Base-by-base conservation (phyloP, 1,139 yeast species). In the Kurtzmaniella natalensis region DNA sequence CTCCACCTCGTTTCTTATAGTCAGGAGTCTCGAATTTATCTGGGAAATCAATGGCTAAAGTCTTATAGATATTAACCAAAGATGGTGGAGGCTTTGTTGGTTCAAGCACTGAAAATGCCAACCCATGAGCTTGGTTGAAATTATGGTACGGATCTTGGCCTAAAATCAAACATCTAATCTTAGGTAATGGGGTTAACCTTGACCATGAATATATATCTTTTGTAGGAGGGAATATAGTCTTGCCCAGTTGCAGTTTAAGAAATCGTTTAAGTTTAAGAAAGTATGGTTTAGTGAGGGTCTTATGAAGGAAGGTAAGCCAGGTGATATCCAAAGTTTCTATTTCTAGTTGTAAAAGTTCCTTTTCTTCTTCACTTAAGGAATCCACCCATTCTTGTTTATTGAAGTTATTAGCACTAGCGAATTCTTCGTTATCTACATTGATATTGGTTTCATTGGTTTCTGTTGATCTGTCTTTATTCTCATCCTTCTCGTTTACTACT, bases 81-180 rank as follows among this genome's bases (percentile, higher is more conserved):
- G 96, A 87, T 1, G 99, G 98, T 2, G 99, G 99, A 0, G 95
- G 75, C 1, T 87, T 80, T 1, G 75, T 69, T 3, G 95, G 95
- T 22, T 85, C 82, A 33, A 78, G 69, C 2, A 92, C 98, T 9
- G 94, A 83, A 49, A 92, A 92, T 4, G 98, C 97, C 19, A 92
- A 64, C 0, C 99, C 99, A 51, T 92, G 98, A 0, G 99, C 99
- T 55, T 92, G 98, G 50, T 85, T 84, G 46, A 59, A 60, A 52
- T 88, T 88, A 56, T 94, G 98, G 53, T 92, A 92, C 0, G 99
- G 99, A 55, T 92, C 99, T 55, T 92, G 99, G 1, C 99, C 99
- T 30, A 94, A 64, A 13, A 94, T 70, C 3, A 92, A 72, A 22
- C 94, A 94, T 50, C 78, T 81, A 20, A 89, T 83, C 2, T 72